These are phyloP conservation scores for Neonectria magnoliae DNA, from an alignment of 2,329 filamentous ascomycete species.

Conservation along the genomic window DNA sequence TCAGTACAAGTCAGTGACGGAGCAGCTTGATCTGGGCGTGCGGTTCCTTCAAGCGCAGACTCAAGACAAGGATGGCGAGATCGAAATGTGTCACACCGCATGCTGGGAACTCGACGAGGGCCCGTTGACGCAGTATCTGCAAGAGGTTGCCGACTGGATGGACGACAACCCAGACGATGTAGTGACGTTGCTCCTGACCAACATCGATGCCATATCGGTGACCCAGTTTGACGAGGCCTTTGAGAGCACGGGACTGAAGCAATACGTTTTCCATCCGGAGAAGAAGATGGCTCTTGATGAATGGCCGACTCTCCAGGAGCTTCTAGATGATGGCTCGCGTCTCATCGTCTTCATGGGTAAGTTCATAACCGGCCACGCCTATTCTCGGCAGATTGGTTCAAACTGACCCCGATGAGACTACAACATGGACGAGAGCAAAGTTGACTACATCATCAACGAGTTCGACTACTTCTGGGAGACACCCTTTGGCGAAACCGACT, in stretches of 20 bases:
- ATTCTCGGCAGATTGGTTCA: background rate
- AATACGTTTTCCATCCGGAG: conserved; percentile 65
- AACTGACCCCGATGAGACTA: conserved; percentile 62
- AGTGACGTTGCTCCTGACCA: conserved; percentile 71
- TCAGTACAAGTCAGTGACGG: conserved; percentile 67
- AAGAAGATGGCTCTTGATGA: conserved; percentile 54
- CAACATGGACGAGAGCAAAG: conserved; percentile 56
- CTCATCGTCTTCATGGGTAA: conserved; percentile 77
- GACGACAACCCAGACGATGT: conserved; percentile 68
- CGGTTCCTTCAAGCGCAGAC: conserved; percentile 73
- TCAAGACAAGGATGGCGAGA: conserved; percentile 60
- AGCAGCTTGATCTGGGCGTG: conserved; percentile 69
- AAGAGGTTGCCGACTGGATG: conserved; percentile 68
- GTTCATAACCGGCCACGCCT: conserved; percentile 21
- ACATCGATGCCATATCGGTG: conserved; percentile 67
- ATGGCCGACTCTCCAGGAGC: conserved; percentile 75
- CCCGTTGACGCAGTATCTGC: conserved; percentile 63
- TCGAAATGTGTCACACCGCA: conserved; percentile 72
- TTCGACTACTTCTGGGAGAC: conserved; percentile 79
- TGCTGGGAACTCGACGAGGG: conserved; percentile 70
- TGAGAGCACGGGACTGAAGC: conserved; percentile 62
- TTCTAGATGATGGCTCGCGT: conserved; percentile 71
- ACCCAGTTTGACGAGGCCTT: conserved; percentile 66
- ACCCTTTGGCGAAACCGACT: conserved; percentile 69
- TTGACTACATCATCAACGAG: conserved; percentile 72